Conservation (phyloP, 768 basidiomycete species). For the Suillus cothurnatus region DNA sequence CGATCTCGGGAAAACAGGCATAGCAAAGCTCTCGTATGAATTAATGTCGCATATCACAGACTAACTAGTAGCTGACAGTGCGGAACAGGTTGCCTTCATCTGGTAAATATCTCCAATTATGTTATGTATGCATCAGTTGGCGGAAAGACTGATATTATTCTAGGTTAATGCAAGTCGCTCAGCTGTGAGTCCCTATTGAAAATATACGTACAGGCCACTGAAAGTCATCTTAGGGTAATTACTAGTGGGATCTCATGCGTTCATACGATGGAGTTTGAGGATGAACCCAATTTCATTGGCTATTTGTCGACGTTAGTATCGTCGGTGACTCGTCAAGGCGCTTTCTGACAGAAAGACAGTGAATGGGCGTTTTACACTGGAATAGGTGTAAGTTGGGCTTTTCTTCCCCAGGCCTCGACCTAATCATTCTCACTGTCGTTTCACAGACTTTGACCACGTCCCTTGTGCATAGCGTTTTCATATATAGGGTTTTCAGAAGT, state of each 20-base stretch:
- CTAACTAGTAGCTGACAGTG: neutral
- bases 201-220: neutral
- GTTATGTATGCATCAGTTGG: neutral
- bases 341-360: neutral
- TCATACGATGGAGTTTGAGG: neutral
- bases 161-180: neutral
- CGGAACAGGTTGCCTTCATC: neutral
- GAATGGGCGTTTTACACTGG: neutral
- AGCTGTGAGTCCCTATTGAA: neutral
- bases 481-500: neutral
- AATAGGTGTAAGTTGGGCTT: neutral
- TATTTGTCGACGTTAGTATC: neutral
- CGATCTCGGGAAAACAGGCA: neutral
- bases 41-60: neutral
- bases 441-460: neutral
- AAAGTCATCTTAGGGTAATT: neutral
- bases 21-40: neutral
- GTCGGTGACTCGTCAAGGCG: neutral
- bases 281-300: neutral
- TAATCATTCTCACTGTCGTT: neutral
- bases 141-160: neutral
- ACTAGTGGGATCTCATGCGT: neutral
- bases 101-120: neutral
- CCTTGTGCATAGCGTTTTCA: neutral
- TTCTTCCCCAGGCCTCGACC: neutral